Percentiles rank a stretch among this genome's conserved stretches.
Evolutionary conservation across 768 basidiomycete species (phyloP).

Genomic region (Lentinus brumalis): DNA sequence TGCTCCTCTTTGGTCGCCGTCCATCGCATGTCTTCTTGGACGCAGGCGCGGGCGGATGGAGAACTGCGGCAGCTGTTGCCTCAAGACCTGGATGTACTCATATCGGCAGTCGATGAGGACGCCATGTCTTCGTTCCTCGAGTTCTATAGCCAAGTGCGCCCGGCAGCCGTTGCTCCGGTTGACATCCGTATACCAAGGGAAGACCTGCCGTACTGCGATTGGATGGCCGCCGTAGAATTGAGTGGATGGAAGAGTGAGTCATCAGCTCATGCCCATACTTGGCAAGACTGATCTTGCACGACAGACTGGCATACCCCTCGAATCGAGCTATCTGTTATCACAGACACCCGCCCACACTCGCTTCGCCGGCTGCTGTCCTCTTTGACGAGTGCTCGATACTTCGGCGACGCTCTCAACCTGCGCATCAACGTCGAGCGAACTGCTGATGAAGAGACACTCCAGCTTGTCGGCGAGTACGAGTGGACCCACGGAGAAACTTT

Average conservation of each 20-base stretch:
- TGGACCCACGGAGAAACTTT: constrained; percentile 66
- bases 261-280: neutral
- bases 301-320: constrained; percentile 75
- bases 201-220: constrained; percentile 56
- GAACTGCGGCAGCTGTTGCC: neutral
- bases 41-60: neutral
- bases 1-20: neutral
- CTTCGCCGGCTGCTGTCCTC: constrained; percentile 68
- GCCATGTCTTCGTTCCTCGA: neutral
- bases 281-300: constrained; percentile 15
- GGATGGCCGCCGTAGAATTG: constrained; percentile 63
- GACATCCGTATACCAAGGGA: constrained; percentile 44
- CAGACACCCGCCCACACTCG: constrained; percentile 73
- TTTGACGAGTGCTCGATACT: constrained; percentile 57
- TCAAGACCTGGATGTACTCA: neutral
- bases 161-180: neutral
- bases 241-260: constrained; percentile 60
- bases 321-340: constrained; percentile 74
- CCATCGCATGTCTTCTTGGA: neutral
- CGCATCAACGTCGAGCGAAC: constrained; percentile 79
- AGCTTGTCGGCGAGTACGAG: constrained; percentile 46
- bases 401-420: constrained; percentile 65
- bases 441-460: constrained; percentile 61
- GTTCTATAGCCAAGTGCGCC: neutral
- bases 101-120: constrained; percentile 9